Evolutionary conservation across 2,329 filamentous ascomycete species (phyloP).

Genomic region (Rhynchosporium secalis): DNA sequence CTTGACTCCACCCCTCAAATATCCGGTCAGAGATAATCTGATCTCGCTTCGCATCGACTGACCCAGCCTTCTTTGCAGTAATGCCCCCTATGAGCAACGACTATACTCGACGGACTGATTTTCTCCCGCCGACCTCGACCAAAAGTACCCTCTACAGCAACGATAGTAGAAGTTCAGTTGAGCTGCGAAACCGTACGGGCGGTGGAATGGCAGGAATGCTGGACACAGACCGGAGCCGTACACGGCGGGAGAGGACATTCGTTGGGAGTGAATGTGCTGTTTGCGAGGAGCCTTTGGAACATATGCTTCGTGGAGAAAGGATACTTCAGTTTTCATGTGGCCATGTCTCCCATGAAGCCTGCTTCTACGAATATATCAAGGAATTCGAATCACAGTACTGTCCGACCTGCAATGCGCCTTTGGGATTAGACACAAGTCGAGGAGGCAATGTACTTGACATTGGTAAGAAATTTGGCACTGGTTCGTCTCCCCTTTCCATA

Average conservation of each 20-base stretch:
- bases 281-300: conserved; percentile 94
- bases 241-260: conserved; percentile 88
- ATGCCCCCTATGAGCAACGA: conserved; percentile 17
- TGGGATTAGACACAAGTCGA: conserved; percentile 87
- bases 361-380: conserved; percentile 97
- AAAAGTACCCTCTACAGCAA: conserved; percentile 21
- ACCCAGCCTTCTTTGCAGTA: conserved; percentile 24
- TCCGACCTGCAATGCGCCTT: conserved; percentile 86
- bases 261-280: conserved; percentile 93
- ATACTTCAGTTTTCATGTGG: conserved; percentile 94
- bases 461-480: conserved; percentile 54
- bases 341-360: conserved; percentile 97
- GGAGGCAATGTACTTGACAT: conserved; percentile 91
- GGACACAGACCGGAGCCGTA: conserved; percentile 74
- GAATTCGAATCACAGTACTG: conserved; percentile 94
- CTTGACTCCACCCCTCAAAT: conserved; percentile 26
- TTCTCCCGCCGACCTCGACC: conserved; percentile 18
- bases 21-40: conserved; percentile 19
- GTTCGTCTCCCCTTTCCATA: conserved; percentile 36
- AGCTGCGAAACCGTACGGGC: conserved; percentile 34
- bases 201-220: conserved; percentile 62
- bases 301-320: conserved; percentile 89
- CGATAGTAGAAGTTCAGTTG: conserved; percentile 27
- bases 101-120: conserved; percentile 18
- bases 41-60: conserved; percentile 19